Percentiles rank a stretch among this genome's conserved stretches.
phyloP scores from a whole-genome alignment of 305 asterid genomes.

The Solanum hybrid region DNA sequence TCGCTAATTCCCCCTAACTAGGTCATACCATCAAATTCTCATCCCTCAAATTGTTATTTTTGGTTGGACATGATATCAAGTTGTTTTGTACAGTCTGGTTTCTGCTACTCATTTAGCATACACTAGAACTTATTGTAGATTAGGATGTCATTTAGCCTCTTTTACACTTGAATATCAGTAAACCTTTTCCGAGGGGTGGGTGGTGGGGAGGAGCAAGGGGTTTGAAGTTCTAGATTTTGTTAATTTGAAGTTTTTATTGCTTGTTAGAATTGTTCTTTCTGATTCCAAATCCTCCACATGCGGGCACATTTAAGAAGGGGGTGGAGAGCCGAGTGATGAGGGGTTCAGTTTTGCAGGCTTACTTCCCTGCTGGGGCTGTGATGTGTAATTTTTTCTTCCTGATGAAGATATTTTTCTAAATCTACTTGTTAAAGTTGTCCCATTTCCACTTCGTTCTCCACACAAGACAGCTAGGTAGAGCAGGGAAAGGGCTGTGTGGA shows the following conservation, averaged over 20 bases:
- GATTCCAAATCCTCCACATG: not conserved
- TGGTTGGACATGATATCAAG: not conserved
- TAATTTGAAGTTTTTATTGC: not conserved
- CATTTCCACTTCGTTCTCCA: not conserved
- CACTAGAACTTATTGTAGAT: not conserved
- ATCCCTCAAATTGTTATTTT: not conserved
- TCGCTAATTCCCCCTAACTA: not conserved
- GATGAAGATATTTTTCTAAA: not conserved
- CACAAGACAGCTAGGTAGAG: constrained; percentile 1
- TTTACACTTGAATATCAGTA: not conserved
- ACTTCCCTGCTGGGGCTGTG: not conserved
- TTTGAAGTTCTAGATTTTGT: not conserved
- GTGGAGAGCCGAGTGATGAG: not conserved
- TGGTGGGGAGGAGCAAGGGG: not conserved
- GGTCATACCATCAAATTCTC: not conserved
- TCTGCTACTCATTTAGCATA: not conserved
- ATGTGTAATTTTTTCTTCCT: not conserved
- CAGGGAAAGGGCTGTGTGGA: not conserved
- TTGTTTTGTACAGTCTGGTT: not conserved
- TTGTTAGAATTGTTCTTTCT: not conserved
- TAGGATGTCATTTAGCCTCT: not conserved
- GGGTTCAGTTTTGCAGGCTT: not conserved
- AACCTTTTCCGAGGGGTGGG: not conserved
- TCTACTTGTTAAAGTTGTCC: not conserved
- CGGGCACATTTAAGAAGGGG: not conserved